These are phyloP conservation scores for Cyclocybe cylindracea DNA, from an alignment of 768 basidiomycete species.

Conservation along the genomic window DNA sequence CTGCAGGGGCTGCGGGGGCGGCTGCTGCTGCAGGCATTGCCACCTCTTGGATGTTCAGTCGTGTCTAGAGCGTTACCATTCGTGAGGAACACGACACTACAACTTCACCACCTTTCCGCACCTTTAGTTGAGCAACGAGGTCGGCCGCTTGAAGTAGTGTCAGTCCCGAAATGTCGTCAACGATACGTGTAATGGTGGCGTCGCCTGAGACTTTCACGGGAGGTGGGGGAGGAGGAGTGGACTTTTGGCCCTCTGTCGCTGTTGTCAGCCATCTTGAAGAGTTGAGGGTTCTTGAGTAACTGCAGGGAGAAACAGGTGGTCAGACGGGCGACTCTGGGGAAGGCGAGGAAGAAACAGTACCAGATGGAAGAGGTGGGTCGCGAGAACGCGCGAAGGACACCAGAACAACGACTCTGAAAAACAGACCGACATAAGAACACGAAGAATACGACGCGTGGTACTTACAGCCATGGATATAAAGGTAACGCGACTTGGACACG, in stretches of 20 bases:
- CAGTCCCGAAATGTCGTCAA: slow-evolving; percentile 88
- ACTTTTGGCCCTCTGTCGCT: slow-evolving; percentile 44
- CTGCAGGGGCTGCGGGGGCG: slow-evolving; percentile 55
- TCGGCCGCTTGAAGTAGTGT: slow-evolving; percentile 95
- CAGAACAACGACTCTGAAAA: slow-evolving; percentile 45
- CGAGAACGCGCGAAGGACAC: slow-evolving; percentile 40
- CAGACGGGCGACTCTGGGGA: slow-evolving; percentile 3
- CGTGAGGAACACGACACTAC: background rate
- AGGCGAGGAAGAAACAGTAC: slow-evolving; percentile 21
- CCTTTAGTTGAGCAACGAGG: slow-evolving; percentile 90
- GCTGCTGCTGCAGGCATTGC: slow-evolving; percentile 81
- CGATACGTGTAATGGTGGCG: slow-evolving; percentile 76
- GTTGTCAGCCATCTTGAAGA: slow-evolving; percentile 60
- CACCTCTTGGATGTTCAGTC: slow-evolving; percentile 96
- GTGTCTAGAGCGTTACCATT: slow-evolving; percentile 51
- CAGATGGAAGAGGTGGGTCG: slow-evolving; percentile 38
- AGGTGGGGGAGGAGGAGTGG: slow-evolving; percentile 44
- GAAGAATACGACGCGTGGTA: slow-evolving; percentile 11
- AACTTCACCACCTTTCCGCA: slow-evolving; percentile 27
- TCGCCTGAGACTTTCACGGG: slow-evolving; percentile 40
- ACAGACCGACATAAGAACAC: slow-evolving; percentile 4
- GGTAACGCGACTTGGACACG: slow-evolving; percentile 22
- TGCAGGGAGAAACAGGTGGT: slow-evolving; percentile 19
- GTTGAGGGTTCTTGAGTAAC: slow-evolving; percentile 36
- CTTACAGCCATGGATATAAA: slow-evolving; percentile 44